Conservation (phyloP, 148 eudicot genomes). For the Silene latifolia region DNA sequence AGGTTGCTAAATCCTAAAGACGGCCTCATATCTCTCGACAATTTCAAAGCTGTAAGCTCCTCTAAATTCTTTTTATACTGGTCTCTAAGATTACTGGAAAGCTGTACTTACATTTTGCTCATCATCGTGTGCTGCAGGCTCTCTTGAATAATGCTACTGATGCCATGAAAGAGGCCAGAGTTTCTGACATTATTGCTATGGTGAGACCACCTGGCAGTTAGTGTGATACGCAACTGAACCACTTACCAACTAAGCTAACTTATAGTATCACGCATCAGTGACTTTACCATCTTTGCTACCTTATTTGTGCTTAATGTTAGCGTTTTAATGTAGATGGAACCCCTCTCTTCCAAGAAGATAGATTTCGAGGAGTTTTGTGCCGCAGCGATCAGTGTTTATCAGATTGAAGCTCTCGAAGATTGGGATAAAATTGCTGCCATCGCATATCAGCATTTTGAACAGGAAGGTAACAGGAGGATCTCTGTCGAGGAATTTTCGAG, state of each 20-base stretch:
- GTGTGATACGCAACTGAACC: neutral
- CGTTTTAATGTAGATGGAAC: conserved; percentile 60
- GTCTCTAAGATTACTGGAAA: neutral
- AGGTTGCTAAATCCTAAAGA: conserved; percentile 70
- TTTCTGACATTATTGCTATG: conserved; percentile 56
- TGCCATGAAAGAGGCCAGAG: conserved; percentile 81
- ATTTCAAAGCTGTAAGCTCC: conserved; percentile 62
- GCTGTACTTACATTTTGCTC: conserved; percentile 3
- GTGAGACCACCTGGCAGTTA: conserved; percentile 36
- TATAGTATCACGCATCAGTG: too few relatives aligned
- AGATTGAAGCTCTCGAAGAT: conserved; percentile 84
- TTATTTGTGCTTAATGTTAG: neutral
- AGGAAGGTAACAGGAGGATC: conserved; percentile 65
- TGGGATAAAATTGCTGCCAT: conserved; percentile 75
- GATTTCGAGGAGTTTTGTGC: conserved; percentile 86
- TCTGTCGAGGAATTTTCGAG: conserved; percentile 71
- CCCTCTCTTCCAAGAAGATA: conserved; percentile 57
- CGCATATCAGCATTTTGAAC: conserved; percentile 67
- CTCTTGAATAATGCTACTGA: conserved; percentile 65
- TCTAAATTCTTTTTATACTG: neutral
- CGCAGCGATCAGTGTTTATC: conserved; percentile 77
- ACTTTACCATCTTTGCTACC: neutral
- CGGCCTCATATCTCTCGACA: conserved; percentile 61
- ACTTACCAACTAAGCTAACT: too few relatives aligned
- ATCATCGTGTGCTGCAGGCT: conserved; percentile 50